Evolutionary conservation across 1,284 basidiomycete genomes (phyloP).

Genomic region (Singerocomus inundabilis): DNA sequence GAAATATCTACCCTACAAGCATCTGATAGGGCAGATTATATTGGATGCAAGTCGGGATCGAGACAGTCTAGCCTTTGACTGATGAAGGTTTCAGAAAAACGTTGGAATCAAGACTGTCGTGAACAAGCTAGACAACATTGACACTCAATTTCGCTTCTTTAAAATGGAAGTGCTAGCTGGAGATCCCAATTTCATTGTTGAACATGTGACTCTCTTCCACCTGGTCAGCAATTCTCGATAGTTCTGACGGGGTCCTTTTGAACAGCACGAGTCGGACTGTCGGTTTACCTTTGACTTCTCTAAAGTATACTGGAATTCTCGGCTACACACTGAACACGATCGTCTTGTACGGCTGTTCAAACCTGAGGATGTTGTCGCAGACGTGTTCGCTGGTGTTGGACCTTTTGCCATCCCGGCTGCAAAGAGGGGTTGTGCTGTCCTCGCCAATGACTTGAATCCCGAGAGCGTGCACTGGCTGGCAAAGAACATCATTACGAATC

Average conservation of each 20-base stretch:
- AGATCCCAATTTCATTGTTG: constrained; percentile 79
- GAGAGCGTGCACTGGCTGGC: constrained; percentile 76
- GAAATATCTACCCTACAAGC: constrained; percentile 89
- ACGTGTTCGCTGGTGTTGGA: constrained; percentile 97
- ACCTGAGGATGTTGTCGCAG: constrained; percentile 77
- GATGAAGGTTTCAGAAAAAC: constrained; percentile 71
- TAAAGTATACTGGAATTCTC: constrained; percentile 97
- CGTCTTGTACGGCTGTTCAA: constrained; percentile 74
- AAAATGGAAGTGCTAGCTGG: constrained; percentile 97
- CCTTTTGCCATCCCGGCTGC: constrained; percentile 95
- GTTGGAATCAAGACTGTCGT: constrained; percentile 83
- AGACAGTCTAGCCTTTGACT: background rate
- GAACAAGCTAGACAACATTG: constrained; percentile 91
- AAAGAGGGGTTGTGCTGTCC: constrained; percentile 83
- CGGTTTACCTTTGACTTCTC: constrained; percentile 93
- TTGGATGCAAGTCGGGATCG: constrained; percentile 66
- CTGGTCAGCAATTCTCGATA: background rate
- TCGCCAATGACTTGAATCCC: constrained; percentile 96
- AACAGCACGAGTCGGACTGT: constrained; percentile 80
- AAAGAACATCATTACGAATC: constrained; percentile 75
- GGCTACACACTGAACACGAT: constrained; percentile 89
- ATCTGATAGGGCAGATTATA: constrained; percentile 89
- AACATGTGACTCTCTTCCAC: constrained; percentile 59
- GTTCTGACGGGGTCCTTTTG: constrained; percentile 6
- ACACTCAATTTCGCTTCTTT: constrained; percentile 89